Evolutionary conservation across 768 basidiomycete genomes (phyloP).

Genomic region (Xerocomellus amylosporus): DNA sequence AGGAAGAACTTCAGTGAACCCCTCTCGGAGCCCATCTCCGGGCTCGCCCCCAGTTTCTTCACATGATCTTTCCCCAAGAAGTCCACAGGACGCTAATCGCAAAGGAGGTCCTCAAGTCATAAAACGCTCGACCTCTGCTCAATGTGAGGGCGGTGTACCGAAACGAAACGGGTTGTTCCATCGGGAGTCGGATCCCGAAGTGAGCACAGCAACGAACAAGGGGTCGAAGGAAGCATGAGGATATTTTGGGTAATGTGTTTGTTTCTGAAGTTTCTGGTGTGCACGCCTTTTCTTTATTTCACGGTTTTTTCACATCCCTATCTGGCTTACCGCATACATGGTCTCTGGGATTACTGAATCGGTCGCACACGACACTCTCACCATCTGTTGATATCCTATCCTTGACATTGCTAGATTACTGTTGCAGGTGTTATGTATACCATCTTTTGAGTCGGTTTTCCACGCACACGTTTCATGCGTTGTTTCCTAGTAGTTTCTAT

Average conservation of each 20-base stretch:
- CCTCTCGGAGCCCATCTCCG: conserved; percentile 8
- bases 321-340: conserved; percentile 11
- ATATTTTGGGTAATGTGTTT: conserved; percentile 8
- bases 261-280: conserved; percentile 11
- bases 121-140: conserved; percentile 31
- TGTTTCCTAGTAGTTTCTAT: conserved; percentile 4
- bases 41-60: conserved; percentile 4
- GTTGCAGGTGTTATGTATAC: conserved; percentile 21
- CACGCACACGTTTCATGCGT: neutral
- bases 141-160: conserved; percentile 23
- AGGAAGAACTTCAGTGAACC: conserved; percentile 7
- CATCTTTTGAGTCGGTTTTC: conserved; percentile 6
- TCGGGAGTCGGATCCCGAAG: conserved; percentile 31
- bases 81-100: conserved; percentile 14
- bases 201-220: conserved; percentile 23
- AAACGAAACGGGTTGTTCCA: conserved; percentile 30
- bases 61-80: conserved; percentile 4
- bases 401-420: conserved; percentile 25
- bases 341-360: conserved; percentile 10
- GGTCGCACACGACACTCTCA: neutral
- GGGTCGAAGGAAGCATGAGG: conserved; percentile 24
- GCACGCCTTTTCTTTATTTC: conserved; percentile 6
- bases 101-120: conserved; percentile 20
- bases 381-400: conserved; percentile 30
- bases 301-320: neutral